Base-by-base conservation (phyloP, 139 green algal genomes). In the Bryopsis sp. region DNA sequence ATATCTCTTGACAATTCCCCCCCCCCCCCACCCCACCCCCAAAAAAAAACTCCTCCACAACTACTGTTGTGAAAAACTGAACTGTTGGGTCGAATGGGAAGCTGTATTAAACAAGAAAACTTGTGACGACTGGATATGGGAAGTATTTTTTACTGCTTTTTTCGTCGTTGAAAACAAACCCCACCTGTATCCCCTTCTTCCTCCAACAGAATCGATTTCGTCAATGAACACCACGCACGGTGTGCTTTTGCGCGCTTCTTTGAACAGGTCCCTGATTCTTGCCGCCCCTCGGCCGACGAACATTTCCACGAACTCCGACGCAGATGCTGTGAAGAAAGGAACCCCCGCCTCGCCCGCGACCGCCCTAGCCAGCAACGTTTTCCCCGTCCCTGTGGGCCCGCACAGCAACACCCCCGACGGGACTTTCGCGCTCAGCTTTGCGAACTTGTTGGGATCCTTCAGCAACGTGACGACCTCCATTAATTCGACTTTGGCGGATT, bases 281-380 rank as follows among this genome's bases (percentile, higher is more conserved):
- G 85, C 95, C 6, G 92, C 92, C 5, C 92, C 92, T 1, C 92
- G 80, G 2, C 92, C 92, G 38, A 99, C 93, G 82, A 96, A 99
- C 86, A 99, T 85, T 84, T 99, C 94, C 67, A 98, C 92, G 83
- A 99, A 98, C 76, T 99, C 94, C 1, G 84, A 94, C n/a, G 91
- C 94, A 5, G 79, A 86, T 0, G 89, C 82, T 0, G 90, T 79
- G 47, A 98, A 88, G 82, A 99, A 99, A 15, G 89, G 88, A 19
- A 96, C 85, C 0, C 85, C 84, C 7, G 90, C 89, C 74, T 97
- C 90, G 2, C 89, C 90, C 5, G 90, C 90, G 26, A 97, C 89
- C 2, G 90, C 90, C 71, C 88, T 89, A 57, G 90, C 86, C 73
- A 93, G 81, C 6, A 93, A 80, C 28, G 90, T 96, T 73, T 96